Evolutionary conservation across 208 protist genomes (phyloP).

Genomic region (Leishmania amazonensis): DNA sequence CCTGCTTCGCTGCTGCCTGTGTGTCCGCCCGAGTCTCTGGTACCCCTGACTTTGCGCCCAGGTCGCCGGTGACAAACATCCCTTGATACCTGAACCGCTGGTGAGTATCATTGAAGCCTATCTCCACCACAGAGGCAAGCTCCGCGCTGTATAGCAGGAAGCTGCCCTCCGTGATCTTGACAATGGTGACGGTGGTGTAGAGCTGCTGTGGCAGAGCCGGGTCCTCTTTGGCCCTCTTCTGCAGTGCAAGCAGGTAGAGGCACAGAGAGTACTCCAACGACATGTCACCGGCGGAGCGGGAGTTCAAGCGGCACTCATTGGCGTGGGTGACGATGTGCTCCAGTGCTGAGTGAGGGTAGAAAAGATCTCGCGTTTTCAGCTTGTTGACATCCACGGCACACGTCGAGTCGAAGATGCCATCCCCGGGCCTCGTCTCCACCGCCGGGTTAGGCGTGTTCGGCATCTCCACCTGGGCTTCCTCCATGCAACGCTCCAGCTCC

Average conservation of each 20-base stretch:
- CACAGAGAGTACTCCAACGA: constrained; percentile 75
- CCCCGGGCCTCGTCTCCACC: constrained; percentile 18
- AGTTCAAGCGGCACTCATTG: constrained; percentile 58
- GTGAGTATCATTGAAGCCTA: constrained; percentile 51
- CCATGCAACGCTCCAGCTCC: constrained; percentile 72
- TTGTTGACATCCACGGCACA: constrained; percentile 39
- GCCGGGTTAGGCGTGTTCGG: constrained; percentile 18
- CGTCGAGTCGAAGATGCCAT: constrained; percentile 23
- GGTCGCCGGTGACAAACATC: constrained; percentile 9
- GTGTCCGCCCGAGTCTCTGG: background rate
- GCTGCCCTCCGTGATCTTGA: constrained; percentile 29
- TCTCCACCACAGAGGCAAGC: constrained; percentile 53
- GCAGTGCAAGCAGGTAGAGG: constrained; percentile 73
- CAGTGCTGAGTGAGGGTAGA: constrained; percentile 58
- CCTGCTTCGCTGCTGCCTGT: background rate
- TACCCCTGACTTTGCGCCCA: background rate
- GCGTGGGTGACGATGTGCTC: constrained; percentile 54
- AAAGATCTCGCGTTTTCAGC: constrained; percentile 40
- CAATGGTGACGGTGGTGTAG: constrained; percentile 24
- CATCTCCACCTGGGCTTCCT: constrained; percentile 25
- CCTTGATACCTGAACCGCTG: constrained; percentile 38
- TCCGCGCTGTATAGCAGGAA: constrained; percentile 46
- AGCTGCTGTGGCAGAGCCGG: constrained; percentile 19
- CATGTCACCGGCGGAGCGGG: constrained; percentile 53
- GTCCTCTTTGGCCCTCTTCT: constrained; percentile 29